Percentiles rank a stretch among this genome's conserved stretches.
Evolutionary conservation across 1,284 basidiomycete genomes (phyloP).

Genomic region (Tilletia indica): DNA sequence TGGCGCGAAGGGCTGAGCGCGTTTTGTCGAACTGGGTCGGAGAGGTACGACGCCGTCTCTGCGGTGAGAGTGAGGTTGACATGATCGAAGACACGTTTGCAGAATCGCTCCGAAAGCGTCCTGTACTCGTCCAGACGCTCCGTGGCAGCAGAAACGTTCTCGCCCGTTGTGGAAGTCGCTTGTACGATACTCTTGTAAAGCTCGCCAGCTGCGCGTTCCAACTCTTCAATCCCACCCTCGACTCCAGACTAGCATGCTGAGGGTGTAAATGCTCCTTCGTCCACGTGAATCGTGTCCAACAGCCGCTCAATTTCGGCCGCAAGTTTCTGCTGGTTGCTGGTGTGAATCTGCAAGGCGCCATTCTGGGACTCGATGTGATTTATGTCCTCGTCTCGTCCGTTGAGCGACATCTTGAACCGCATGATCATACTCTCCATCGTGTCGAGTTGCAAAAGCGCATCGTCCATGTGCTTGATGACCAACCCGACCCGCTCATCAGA

Average conservation of each 20-base stretch:
- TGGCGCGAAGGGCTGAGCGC: constrained; percentile 12
- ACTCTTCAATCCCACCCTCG: constrained; percentile 68
- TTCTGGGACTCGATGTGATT: constrained; percentile 94
- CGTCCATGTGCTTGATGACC: constrained; percentile 85
- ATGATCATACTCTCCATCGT: constrained; percentile 63
- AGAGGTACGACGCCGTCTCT: constrained; percentile 34
- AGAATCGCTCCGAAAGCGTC: constrained; percentile 82
- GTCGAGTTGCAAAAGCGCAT: constrained; percentile 79
- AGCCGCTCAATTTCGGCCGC: constrained; percentile 47
- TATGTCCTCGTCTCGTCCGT: constrained; percentile 69
- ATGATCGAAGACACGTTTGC: constrained; percentile 83
- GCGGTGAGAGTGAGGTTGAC: constrained; percentile 79
- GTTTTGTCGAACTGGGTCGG: constrained; percentile 26
- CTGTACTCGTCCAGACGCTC: constrained; percentile 85
- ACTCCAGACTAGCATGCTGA: constrained; percentile 83
- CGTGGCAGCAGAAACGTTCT: constrained; percentile 74
- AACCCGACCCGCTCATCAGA: constrained; percentile 76
- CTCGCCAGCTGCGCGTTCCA: constrained; percentile 79
- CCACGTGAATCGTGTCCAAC: constrained; percentile 89
- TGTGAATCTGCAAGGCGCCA: constrained; percentile 93
- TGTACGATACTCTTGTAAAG: constrained; percentile 88
- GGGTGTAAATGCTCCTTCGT: constrained; percentile 71
- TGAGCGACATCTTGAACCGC: constrained; percentile 50
- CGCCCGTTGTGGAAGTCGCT: constrained; percentile 18
- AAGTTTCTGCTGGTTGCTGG: constrained; percentile 80